These are phyloP conservation scores for Aureobasidium namibiae DNA, from an alignment of 2,329 filamentous ascomycete species.

Conservation along the genomic window DNA sequence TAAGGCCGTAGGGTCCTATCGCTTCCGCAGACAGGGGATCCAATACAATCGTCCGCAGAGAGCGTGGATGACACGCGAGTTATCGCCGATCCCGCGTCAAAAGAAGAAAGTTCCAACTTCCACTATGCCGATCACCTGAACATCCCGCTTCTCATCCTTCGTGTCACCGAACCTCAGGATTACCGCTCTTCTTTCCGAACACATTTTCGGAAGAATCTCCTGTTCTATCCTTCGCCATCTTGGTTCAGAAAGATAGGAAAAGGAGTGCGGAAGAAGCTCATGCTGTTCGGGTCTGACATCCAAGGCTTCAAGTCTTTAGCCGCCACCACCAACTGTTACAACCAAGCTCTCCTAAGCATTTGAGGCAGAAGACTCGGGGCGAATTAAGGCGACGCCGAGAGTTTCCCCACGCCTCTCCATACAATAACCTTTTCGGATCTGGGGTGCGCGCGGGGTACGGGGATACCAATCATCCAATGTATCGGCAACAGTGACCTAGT, in stretches of 20 bases:
- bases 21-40: too few species aligned
- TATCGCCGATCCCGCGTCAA: background rate
- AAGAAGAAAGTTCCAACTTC: background rate
- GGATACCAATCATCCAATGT: background rate
- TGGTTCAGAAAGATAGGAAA: too few species aligned
- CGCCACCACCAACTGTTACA: too few species aligned
- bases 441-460: background rate
- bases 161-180: background rate
- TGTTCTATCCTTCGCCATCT: background rate
- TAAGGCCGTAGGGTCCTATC: too few species aligned
- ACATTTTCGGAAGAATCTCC: background rate
- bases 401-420: background rate
- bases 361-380: background rate
- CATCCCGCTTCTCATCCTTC: background rate
- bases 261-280: background rate
- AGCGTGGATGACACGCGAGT: background rate
- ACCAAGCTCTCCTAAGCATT: background rate
- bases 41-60: background rate
- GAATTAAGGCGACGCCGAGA: background rate
- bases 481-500: background rate
- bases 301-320: background rate
- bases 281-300: too few species aligned
- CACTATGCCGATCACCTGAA: background rate
- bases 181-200: background rate
- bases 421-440: background rate